Conservation (phyloP, 495 filamentous ascomycete genomes). For the Lasiosphaeria ovina region DNA sequence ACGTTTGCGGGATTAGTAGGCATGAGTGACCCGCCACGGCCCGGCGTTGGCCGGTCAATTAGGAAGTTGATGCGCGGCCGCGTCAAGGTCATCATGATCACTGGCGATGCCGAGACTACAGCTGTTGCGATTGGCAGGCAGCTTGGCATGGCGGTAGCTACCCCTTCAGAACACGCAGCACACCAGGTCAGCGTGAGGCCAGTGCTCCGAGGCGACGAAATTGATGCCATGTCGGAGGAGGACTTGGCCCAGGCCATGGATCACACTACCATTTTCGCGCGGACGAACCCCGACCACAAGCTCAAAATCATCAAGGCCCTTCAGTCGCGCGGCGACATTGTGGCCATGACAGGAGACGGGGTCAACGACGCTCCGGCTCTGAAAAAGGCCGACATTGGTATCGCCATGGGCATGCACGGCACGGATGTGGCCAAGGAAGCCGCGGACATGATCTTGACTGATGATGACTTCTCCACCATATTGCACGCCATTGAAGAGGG, state of each 20-base stretch:
- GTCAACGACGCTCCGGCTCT: slow-evolving; percentile 97
- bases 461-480: slow-evolving; percentile 98
- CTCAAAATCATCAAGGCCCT: slow-evolving; percentile 92
- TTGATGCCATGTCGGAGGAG: slow-evolving; percentile 82
- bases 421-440: slow-evolving; percentile 99
- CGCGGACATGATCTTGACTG: slow-evolving; percentile 98
- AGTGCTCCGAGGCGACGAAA: slow-evolving; percentile 83
- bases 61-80: slow-evolving; percentile 87
- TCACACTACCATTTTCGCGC: slow-evolving; percentile 88
- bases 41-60: slow-evolving; percentile 85
- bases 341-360: slow-evolving; percentile 98
- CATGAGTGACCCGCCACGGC: slow-evolving; percentile 93
- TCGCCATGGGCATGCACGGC: slow-evolving; percentile 92
- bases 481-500: slow-evolving; percentile 95
- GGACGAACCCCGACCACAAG: slow-evolving; percentile 96
- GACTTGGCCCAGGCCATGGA: slow-evolving; percentile 81
- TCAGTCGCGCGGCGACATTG: slow-evolving; percentile 90
- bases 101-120: slow-evolving; percentile 91
- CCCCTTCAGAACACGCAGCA: slow-evolving; percentile 42
- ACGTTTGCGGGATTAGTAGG: slow-evolving; percentile 90
- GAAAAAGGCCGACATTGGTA: slow-evolving; percentile 97
- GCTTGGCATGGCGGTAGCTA: slow-evolving; percentile 77
- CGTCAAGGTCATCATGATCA: slow-evolving; percentile 98
- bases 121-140: slow-evolving; percentile 90
- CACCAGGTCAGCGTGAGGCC: slow-evolving; percentile 55